Evolutionary conservation across 768 basidiomycete species (phyloP).

Genomic region (Cyclocybe aegerita): DNA sequence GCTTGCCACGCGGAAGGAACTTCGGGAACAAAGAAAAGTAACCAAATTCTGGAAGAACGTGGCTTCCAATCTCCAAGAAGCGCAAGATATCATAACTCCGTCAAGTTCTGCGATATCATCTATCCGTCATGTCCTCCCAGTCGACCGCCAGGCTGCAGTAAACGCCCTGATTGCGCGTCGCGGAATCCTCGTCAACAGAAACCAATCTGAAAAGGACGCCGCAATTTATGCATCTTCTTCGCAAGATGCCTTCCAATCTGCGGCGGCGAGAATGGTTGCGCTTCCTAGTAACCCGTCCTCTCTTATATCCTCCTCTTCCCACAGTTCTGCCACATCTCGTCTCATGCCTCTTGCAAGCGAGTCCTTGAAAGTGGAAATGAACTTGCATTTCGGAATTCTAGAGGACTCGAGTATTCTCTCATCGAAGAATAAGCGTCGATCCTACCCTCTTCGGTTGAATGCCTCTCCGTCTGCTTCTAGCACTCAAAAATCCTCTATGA

Average conservation of each 20-base stretch:
- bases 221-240: background rate
- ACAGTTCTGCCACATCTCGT: conserved; percentile 15
- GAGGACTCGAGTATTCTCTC: background rate
- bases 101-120: conserved; percentile 40
- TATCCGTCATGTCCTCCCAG: conserved; percentile 29
- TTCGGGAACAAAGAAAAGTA: conserved; percentile 40
- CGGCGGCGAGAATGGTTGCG: background rate
- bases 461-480: background rate
- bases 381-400: conserved; percentile 17
- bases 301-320: conserved; percentile 6
- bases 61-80: conserved; percentile 28
- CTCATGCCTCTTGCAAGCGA: conserved; percentile 26
- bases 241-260: background rate
- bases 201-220: background rate
- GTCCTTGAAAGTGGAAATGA: conserved; percentile 22
- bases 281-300: background rate
- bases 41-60: conserved; percentile 46
- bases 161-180: conserved; percentile 31
- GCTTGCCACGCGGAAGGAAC: conserved; percentile 41
- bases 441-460: background rate
- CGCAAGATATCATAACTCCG: conserved; percentile 30
- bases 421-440: background rate
- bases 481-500: conserved; percentile 1
- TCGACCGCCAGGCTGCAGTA: conserved; percentile 38
- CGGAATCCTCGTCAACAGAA: conserved; percentile 8